These are phyloP conservation scores for Myriosclerotinia scirpicola DNA, from an alignment of 2,329 filamentous ascomycete genomes.

Conservation along the genomic window DNA sequence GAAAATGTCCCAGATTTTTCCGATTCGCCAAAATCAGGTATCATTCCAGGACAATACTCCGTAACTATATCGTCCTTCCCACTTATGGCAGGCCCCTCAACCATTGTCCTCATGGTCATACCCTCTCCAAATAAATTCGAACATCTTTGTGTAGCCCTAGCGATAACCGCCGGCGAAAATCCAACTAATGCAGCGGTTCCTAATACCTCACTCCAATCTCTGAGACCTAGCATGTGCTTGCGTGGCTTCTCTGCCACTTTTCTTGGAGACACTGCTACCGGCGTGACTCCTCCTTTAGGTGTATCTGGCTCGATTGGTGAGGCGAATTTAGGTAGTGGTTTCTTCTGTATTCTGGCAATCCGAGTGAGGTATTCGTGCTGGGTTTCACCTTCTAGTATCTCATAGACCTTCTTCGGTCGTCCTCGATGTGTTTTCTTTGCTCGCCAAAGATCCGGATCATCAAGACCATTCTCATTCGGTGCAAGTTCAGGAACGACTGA, in stretches of 20 bases:
- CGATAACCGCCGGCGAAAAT: conserved; percentile 64
- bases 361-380: conserved; percentile 49
- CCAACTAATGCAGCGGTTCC: conserved; percentile 74
- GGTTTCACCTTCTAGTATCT: conserved; percentile 35
- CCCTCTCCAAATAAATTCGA: conserved; percentile 70
- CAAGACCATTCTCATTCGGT: conserved; percentile 4
- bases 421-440: conserved; percentile 33
- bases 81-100: conserved; percentile 28
- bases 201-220: conserved; percentile 85
- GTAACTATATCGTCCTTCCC: conserved; percentile 25
- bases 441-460: conserved; percentile 19
- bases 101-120: conserved; percentile 53
- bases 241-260: conserved; percentile 13
- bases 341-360: conserved; percentile 47
- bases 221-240: conserved; percentile 30
- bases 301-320: conserved; percentile 17
- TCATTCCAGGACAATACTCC: conserved; percentile 35
- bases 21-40: conserved; percentile 28
- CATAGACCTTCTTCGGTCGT: conserved; percentile 35
- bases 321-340: conserved; percentile 44
- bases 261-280: conserved; percentile 12
- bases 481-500: neutral
- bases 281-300: conserved; percentile 3
- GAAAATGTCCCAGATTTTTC: neutral
- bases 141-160: conserved; percentile 71